Evolutionary conservation across 1,284 basidiomycete genomes (phyloP).

Genomic region (Athelia psychrophila): DNA sequence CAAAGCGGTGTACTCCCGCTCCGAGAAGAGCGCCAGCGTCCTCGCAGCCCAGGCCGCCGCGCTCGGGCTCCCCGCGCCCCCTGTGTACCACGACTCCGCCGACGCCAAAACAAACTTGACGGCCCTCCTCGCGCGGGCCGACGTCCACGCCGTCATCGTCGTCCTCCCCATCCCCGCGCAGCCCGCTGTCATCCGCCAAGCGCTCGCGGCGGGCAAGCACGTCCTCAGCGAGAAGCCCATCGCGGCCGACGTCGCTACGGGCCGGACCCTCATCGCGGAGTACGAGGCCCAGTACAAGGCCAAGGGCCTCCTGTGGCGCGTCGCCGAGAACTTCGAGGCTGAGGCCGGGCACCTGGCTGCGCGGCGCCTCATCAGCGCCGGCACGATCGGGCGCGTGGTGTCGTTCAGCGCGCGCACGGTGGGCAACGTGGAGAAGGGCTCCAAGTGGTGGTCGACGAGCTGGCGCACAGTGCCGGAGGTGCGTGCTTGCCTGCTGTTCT

Average conservation of each 20-base stretch:
- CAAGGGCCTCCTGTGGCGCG: conserved; percentile 76
- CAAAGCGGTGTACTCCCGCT: conserved; percentile 73
- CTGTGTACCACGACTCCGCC: conserved; percentile 52
- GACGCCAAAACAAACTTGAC: conserved; percentile 42
- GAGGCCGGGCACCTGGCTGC: conserved; percentile 61
- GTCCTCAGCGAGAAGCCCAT: conserved; percentile 87
- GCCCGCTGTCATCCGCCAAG: conserved; percentile 62
- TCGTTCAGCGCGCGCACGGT: conserved; percentile 59
- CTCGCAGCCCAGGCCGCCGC: conserved; percentile 43
- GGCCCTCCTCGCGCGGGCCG: conserved; percentile 58
- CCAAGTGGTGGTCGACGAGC: conserved; percentile 76
- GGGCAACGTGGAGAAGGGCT: conserved; percentile 56
- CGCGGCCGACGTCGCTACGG: conserved; percentile 64
- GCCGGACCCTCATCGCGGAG: conserved; percentile 59
- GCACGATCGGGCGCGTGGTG: conserved; percentile 64
- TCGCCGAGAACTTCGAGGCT: conserved; percentile 83
- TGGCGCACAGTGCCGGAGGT: conserved; percentile 82
- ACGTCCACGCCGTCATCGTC: conserved; percentile 72
- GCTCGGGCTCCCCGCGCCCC: conserved; percentile 38
- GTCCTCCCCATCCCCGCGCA: conserved; percentile 77
- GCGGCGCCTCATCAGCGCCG: conserved; percentile 47
- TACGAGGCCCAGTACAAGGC: conserved; percentile 66
- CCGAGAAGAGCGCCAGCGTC: conserved; percentile 56
- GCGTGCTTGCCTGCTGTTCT: conserved; percentile 22
- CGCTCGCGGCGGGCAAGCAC: conserved; percentile 75